Base-by-base conservation (phyloP, 805 yeast species). In the Lachancea meyersii region DNA sequence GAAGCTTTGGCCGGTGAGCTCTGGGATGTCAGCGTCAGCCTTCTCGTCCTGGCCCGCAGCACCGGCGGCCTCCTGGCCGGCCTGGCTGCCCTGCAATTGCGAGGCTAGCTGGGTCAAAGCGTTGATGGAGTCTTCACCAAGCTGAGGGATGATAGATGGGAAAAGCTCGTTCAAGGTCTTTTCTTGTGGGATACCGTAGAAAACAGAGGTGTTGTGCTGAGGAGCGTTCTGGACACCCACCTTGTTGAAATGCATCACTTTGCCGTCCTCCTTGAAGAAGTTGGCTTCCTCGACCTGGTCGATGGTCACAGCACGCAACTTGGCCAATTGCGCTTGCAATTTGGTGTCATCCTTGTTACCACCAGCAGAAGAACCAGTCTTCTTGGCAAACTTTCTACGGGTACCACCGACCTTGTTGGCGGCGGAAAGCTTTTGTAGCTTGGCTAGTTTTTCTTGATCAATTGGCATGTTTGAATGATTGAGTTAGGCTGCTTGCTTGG, bases 191-290 rank as follows among this genome's bases (percentile, higher is more conserved):
- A 82, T 80, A 69, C 98, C 98, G 69, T 87, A 84, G 77, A 93
- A 82, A 58, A 94, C 94, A 68, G 82, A 86, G 53, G 95, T 84
- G 80, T 91, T 89, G 76, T 82, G 75, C 61, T 81, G 82, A 59
- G 86, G 80, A 59, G 96, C 87, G 57, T 86, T 86, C 75, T 91
- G 97, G 52, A 89, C 93, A 72, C 93, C 94, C 55, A 93, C 96
- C 70, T 93, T 83, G 77, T 85, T 80, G 79, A 93, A 87, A 75
- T 91, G 96, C 70, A 91, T 73, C 52, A 93, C 96, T 65, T 82
- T 83, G 65, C 97, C 97, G 69, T 91, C 96, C 52, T 87, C 96
- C 70, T 77, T 84, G 85, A 93, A 89, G 77, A 91, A 86, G 80
- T 89, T 91, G 63, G 96, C 97, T 76, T 91, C 97, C 68, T 87